These are phyloP conservation scores for Castanea crenata DNA, from an alignment of 306 rosid genomes.

Conservation along the genomic window DNA sequence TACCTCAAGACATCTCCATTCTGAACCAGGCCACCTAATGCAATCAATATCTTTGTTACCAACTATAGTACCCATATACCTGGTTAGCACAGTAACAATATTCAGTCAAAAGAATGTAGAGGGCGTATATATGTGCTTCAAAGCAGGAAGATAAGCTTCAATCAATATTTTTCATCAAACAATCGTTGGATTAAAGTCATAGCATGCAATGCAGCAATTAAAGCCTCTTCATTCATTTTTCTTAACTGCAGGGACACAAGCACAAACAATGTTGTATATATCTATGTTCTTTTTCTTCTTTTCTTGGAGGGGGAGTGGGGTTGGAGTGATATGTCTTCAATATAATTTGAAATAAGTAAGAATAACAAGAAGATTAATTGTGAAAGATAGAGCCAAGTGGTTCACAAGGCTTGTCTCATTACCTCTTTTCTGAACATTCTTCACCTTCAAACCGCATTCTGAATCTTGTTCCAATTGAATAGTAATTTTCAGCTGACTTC, in stretches of 20 bases:
- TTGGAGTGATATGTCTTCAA: neutral
- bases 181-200: neutral
- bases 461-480: conserved; percentile 51
- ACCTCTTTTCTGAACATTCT: conserved; percentile 58
- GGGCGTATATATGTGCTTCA: neutral
- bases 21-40: conserved; percentile 63
- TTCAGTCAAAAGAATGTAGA: neutral
- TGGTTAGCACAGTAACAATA: conserved; percentile 14
- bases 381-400: neutral
- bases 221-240: neutral
- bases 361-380: neutral
- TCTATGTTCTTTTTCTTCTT: neutral
- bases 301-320: neutral
- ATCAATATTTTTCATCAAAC: neutral
- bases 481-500: conserved; percentile 29
- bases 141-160: neutral
- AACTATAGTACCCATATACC: conserved; percentile 50
- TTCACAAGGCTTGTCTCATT: conserved; percentile 10
- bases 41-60: conserved; percentile 51
- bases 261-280: neutral
- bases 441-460: conserved; percentile 33
- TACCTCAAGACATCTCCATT: conserved; percentile 75
- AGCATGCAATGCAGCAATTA: neutral
- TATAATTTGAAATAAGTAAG: neutral
- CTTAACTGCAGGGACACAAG: neutral